Evolutionary conservation across 208 protist genomes (phyloP).

Genomic region (Vickermania spadyakhi): DNA sequence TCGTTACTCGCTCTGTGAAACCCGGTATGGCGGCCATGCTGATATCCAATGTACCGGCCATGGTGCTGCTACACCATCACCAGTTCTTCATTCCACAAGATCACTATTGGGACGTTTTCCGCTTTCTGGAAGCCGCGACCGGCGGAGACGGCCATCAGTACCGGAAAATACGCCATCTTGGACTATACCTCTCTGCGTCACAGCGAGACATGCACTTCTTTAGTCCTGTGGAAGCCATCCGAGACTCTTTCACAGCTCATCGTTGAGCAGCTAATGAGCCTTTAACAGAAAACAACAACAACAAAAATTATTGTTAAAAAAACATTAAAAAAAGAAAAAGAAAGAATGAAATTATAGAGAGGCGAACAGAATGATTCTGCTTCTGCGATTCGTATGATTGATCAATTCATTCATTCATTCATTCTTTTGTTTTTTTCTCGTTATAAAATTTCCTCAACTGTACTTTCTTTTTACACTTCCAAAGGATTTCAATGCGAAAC

Average conservation of each 20-base stretch:
- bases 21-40: slow-evolving; percentile 79
- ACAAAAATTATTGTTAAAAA: too few relatives aligned
- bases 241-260: too few relatives aligned
- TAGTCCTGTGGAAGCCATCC: neutral
- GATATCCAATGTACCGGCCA: slow-evolving; percentile 50
- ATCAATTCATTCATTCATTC: too few relatives aligned
- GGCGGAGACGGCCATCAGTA: slow-evolving; percentile 24
- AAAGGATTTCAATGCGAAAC: slow-evolving; percentile 2
- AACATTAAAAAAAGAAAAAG: too few relatives aligned
- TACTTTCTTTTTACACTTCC: neutral
- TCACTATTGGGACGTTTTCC: slow-evolving; percentile 83
- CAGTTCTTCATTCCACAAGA: slow-evolving; percentile 77
- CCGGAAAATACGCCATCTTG: slow-evolving; percentile 61
- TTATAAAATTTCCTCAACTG: too few relatives aligned
- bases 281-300: too few relatives aligned
- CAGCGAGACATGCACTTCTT: too few relatives aligned
- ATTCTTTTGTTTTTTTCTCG: too few relatives aligned
- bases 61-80: slow-evolving; percentile 62
- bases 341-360: too few relatives aligned
- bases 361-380: too few relatives aligned
- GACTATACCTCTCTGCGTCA: slow-evolving; percentile 30
- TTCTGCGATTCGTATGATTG: too few relatives aligned
- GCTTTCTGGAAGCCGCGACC: slow-evolving; percentile 51
- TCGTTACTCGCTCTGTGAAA: slow-evolving; percentile 70
- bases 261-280: too few relatives aligned